A percentile compares a stretch with the other conserved stretches of the same genome.
phyloP scores from a whole-genome alignment of 345 rosid species.

The Noccaea bulbosa region DNA sequence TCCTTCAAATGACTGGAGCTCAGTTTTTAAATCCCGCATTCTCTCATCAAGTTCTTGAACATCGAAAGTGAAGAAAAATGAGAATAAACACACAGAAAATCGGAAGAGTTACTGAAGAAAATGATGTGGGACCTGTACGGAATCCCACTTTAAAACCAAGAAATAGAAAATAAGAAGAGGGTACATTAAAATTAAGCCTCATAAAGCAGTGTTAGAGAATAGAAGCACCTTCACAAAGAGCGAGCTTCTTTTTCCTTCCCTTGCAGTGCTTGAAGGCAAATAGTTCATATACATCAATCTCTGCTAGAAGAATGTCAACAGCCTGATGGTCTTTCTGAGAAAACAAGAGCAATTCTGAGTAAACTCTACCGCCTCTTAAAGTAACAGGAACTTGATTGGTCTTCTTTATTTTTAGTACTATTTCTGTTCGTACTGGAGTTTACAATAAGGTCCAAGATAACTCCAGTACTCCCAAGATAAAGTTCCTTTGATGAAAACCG shows the following conservation, averaged over 20 bases:
- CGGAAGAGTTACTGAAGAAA: constrained; percentile 21
- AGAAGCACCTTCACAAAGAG: constrained; percentile 88
- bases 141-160: constrained; percentile 24
- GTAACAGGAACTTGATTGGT: constrained; percentile 23
- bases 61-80: constrained; percentile 29
- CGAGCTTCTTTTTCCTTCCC: constrained; percentile 93
- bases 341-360: constrained; percentile 26
- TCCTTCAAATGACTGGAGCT: constrained; percentile 91
- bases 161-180: background rate
- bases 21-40: constrained; percentile 89
- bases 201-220: constrained; percentile 20
- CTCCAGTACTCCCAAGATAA: constrained; percentile 30
- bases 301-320: constrained; percentile 94
- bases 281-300: constrained; percentile 97
- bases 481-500: constrained; percentile 20
- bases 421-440: constrained; percentile 18
- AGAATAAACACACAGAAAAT: constrained; percentile 6
- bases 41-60: constrained; percentile 92
- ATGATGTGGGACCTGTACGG: constrained; percentile 12
- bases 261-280: constrained; percentile 98
- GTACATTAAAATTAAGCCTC: constrained; percentile 28
- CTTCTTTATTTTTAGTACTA: constrained; percentile 16
- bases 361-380: constrained; percentile 9
- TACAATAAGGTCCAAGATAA: constrained; percentile 22
- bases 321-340: constrained; percentile 97